Conservation (phyloP, 192 early-diverging fungal species). For the Piromyces finnis region DNA sequence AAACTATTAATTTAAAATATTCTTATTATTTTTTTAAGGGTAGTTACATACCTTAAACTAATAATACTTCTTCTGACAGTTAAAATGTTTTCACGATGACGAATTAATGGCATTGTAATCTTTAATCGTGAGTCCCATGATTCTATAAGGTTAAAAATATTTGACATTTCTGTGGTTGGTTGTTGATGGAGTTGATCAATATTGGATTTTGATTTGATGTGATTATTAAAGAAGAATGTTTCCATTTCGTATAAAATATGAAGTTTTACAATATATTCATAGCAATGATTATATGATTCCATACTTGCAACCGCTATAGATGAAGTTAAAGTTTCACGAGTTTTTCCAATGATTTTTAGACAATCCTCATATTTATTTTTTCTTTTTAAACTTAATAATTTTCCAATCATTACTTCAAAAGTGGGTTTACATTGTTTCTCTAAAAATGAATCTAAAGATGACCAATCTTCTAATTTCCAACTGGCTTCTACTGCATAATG, state of each 20-base stretch:
- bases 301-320: constrained; percentile 36
- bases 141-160: constrained; percentile 4
- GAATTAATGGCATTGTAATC: constrained; percentile 27
- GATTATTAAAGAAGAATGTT: constrained; percentile 3
- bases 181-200: background rate
- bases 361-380: constrained; percentile 11
- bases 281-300: constrained; percentile 40
- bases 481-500: constrained; percentile 32
- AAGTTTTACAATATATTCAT: constrained; percentile 39
- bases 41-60: background rate
- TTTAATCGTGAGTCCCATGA: constrained; percentile 25
- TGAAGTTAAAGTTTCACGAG: constrained; percentile 20
- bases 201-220: background rate
- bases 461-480: constrained; percentile 48
- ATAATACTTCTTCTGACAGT: constrained; percentile 21
- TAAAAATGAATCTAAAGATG: constrained; percentile 20
- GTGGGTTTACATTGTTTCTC: constrained; percentile 10
- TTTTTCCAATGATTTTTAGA: constrained; percentile 11
- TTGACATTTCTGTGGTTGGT: background rate
- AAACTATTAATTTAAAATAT: too few species aligned
- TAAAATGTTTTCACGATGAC: constrained; percentile 37
- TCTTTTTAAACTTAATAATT: constrained; percentile 21
- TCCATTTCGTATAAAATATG: constrained; percentile 52
- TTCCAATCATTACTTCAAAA: constrained; percentile 38
- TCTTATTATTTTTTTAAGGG: too few species aligned